Evolutionary conservation across 768 basidiomycete species (phyloP), one percentile per base, ranked within the genome.

Genomic region (Udeniomyces megalosporus): DNA sequence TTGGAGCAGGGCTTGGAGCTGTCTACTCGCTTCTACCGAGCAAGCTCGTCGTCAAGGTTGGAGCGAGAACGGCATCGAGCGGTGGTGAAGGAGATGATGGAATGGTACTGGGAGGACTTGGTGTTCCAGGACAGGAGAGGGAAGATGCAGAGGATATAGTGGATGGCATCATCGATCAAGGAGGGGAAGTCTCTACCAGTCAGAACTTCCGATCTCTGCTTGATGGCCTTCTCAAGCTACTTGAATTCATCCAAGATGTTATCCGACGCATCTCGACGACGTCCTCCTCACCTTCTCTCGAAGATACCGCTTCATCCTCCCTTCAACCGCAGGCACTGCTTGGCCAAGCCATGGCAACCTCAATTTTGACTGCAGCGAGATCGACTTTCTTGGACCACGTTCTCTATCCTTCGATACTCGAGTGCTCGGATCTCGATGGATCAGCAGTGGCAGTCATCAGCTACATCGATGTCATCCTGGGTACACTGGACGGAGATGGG

Each of bases 361-460:
- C 58, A 5, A 87, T 92, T 49, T 72, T 93, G 46, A 83, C 86
- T 64, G 84, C 88, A 17, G 80, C 95, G 11, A 82, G 86, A 38
- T 78, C 81, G 22, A 85, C 88, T 60, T 96, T 96, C 76, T 77
- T 97, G 4, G 86, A 92, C 74, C 93, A 90, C 68, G 84, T 96
- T 24, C 75, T 97, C 32, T 93, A 93, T 71, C 88, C 93, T 0
- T 88, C 89, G 11, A 81, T 97, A 55, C 77, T 95, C 52, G 92
- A 96, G 71, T 92, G 89, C 73, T 91, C 91, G 0, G 87, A 88
- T 64, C 70, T 78, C 4, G 93, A 96, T 71, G 93, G 93, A n/a
- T 93, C 90, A 65, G 87, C 91, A 0, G 85, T 95, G 1, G 91
- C 93, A 11, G 91, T 97, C 59, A 83, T 96, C 81, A 88, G 86